Base-by-base conservation (phyloP, 805 yeast genomes). In the Huiozyma sinensis region DNA sequence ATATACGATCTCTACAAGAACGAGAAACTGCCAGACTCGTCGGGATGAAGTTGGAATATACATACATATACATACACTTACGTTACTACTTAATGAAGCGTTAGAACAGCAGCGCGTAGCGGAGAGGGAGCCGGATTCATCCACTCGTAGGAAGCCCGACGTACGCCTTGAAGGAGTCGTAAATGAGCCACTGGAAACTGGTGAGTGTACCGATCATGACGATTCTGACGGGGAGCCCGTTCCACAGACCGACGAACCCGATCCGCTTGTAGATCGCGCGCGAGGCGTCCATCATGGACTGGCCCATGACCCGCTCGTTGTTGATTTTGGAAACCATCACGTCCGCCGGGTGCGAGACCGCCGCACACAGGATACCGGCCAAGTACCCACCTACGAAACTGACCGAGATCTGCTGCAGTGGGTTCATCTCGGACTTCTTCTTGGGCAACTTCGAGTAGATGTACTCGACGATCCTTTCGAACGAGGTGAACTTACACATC, bases 271-370 rank as follows among this genome's bases (percentile, higher is more conserved):
- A 90, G 56, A 90, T 89, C 57, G 92, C 27, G 47, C 66, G 55
- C 36, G 84, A 71, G 8, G 94, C 92, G 31, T 69, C 67, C 29
- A 81, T 79, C 56, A 76, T 72, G 5, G 82, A 58, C 68, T 88
- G 95, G 80, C 73, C 60, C 65, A 66, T 56, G 76, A 78, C 55
- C 79, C 88, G 47, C 33, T 59, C 63, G 43, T 82, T 73, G 63
- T 86, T 89, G 57, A 92, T 78, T 73, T 88, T 85, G 40, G 95
- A 84, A 28, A 90, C 97, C 95, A 92, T 81, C 32, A 90, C 97
- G 66, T 90, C 98, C n/a, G 97, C 97, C 17, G 98, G 98, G 65
- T 92, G 97, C 28, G 97, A 89, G 12, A 89, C 92, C 42, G 83
- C 69, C 6, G 98, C 97, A 72, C 97, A 90, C 70, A 89, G 77